A percentile compares a stretch with the other conserved stretches of the same genome.
These are phyloP conservation scores for Calonectria pauciramosa DNA, from an alignment of 2,329 filamentous ascomycete species.

Conservation along the genomic window DNA sequence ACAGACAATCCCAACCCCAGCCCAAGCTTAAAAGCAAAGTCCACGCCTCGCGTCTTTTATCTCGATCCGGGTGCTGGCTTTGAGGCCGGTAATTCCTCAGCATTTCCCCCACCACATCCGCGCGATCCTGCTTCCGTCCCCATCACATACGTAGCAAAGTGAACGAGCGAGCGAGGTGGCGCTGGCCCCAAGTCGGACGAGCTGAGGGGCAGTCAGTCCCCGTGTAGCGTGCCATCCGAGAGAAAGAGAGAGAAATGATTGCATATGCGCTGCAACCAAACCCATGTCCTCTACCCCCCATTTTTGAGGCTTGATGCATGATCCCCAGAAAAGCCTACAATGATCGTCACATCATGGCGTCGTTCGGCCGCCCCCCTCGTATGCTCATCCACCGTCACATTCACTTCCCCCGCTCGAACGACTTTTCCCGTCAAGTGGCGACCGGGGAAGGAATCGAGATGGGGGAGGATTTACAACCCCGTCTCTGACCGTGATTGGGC, in stretches of 20 bases:
- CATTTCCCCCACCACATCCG: not conserved
- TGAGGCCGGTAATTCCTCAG: not conserved
- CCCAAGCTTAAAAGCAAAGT: not conserved
- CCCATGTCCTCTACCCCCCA: not conserved
- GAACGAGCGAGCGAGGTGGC: not conserved
- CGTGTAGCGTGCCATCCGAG: not conserved
- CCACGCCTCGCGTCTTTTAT: not conserved
- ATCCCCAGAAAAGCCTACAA: not conserved
- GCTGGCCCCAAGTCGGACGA: too few relatives aligned
- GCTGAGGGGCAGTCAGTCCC: not conserved
- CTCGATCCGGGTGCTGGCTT: not conserved
- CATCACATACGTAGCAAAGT: not conserved
- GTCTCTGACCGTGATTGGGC: not conserved
- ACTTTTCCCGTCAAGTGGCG: not conserved
- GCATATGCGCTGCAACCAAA: not conserved
- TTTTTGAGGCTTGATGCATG: not conserved
- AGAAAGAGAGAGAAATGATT: not conserved
- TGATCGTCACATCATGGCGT: not conserved
- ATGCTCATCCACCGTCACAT: not conserved
- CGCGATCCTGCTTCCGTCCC: not conserved
- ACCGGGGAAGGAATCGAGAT: not conserved
- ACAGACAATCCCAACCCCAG: not conserved
- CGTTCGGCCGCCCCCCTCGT: not conserved
- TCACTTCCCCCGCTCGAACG: not conserved
- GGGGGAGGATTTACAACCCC: not conserved